phyloP scores from a whole-genome alignment of 139 green algal genomes.

The Nannochloris sp. region DNA sequence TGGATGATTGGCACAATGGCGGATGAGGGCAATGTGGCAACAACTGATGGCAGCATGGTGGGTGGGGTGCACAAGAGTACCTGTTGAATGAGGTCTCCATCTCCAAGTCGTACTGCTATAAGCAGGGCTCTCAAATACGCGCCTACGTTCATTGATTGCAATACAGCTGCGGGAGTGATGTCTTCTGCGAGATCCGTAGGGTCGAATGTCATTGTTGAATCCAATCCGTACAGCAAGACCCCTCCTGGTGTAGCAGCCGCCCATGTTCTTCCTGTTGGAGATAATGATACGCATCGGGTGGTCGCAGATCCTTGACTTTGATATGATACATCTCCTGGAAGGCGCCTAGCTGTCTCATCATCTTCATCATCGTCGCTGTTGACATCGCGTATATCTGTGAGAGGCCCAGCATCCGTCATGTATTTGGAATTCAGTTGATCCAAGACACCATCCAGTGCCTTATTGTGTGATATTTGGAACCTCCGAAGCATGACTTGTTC shows the following conservation, averaged over 20 bases:
- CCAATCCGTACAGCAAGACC: constrained; percentile 79
- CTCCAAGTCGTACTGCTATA: constrained; percentile 67
- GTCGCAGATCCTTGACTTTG: neutral
- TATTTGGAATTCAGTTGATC: constrained; percentile 83
- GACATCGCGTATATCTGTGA: constrained; percentile 67
- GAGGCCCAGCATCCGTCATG: constrained; percentile 85
- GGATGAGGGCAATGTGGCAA: constrained; percentile 40
- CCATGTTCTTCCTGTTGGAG: constrained; percentile 73
- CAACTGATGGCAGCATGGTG: constrained; percentile 20
- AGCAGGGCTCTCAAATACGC: constrained; percentile 58
- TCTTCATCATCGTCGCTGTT: constrained; percentile 36
- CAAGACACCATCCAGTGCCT: constrained; percentile 81
- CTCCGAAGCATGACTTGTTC: constrained; percentile 83
- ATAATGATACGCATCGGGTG: constrained; percentile 67
- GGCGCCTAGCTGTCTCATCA: constrained; percentile 23
- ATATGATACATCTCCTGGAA: neutral
- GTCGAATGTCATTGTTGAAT: constrained; percentile 79
- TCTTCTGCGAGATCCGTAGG: constrained; percentile 86
- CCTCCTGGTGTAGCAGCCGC: constrained; percentile 86
- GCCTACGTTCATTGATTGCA: constrained; percentile 30
- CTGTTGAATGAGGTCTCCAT: constrained; percentile 50
- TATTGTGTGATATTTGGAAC: constrained; percentile 75
- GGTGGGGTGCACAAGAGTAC: constrained; percentile 43
- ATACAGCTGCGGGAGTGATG: constrained; percentile 65
- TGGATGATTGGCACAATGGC: constrained; percentile 40